Conservation (phyloP, 1,284 basidiomycete genomes). For the Rhizopogon parksii region DNA sequence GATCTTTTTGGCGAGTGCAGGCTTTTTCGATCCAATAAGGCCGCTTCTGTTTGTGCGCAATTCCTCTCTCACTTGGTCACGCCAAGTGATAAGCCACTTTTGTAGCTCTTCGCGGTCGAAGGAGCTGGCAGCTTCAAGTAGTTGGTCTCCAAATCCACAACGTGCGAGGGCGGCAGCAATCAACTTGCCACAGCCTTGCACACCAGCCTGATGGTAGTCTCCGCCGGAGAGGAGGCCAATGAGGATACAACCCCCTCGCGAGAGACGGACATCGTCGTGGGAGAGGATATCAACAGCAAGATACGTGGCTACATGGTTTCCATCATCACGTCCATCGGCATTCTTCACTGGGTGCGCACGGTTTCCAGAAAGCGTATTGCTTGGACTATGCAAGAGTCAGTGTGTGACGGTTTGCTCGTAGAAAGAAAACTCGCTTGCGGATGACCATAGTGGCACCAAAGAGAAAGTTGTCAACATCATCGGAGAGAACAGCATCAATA, state of each 20-base stretch:
- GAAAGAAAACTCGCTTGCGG: conserved; percentile 49
- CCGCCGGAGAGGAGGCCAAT: conserved; percentile 85
- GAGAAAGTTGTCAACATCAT: conserved; percentile 89
- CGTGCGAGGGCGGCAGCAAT: conserved; percentile 64
- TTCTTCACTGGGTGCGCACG: conserved; percentile 54
- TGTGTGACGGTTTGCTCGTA: not conserved
- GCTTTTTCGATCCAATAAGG: conserved; percentile 52
- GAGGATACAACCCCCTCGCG: conserved; percentile 73
- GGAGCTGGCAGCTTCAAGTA: conserved; percentile 57
- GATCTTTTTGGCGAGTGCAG: conserved; percentile 54
- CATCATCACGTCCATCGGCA: conserved; percentile 61
- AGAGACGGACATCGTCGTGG: conserved; percentile 53
- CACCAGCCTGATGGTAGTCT: conserved; percentile 76
- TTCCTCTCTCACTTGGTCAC: conserved; percentile 57
- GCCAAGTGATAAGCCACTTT: conserved; percentile 57
- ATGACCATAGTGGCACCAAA: conserved; percentile 84
- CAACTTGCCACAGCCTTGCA: conserved; percentile 54
- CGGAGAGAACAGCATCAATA: conserved; percentile 87
- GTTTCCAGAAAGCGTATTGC: conserved; percentile 67
- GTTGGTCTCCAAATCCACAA: conserved; percentile 63
- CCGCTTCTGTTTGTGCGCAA: conserved; percentile 64
- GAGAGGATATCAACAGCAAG: conserved; percentile 44
- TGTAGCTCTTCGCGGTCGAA: conserved; percentile 41
- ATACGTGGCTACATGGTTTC: conserved; percentile 69
- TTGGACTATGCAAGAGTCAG: conserved; percentile 44